Percentiles rank a stretch among this genome's conserved stretches.
Evolutionary conservation across 176 grass and related monocot genomes (phyloP).

Genomic region (Stipa capillata): DNA sequence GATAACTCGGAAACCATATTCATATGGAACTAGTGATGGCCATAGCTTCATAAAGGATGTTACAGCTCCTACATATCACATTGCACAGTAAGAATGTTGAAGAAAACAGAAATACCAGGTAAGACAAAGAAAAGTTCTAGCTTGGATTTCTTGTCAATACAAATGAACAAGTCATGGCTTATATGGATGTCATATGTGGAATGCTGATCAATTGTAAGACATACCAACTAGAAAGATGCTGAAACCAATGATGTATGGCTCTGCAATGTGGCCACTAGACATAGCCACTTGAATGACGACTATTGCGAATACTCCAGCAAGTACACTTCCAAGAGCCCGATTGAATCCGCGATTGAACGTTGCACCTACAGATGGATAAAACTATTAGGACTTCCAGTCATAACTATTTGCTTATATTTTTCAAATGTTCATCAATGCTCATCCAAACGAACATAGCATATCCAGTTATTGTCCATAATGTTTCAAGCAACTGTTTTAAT

Average conservation of each 20-base stretch:
- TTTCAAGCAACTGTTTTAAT: not conserved
- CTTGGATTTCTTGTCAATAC: not conserved
- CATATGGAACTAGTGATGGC: slow-evolving; percentile 67
- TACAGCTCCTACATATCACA: slow-evolving; percentile 46
- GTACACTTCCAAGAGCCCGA: slow-evolving; percentile 63
- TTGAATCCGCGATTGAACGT: slow-evolving; percentile 86
- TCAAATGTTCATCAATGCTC: not conserved
- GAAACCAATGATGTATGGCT: slow-evolving; percentile 79
- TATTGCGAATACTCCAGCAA: slow-evolving; percentile 71
- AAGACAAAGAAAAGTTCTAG: not conserved
- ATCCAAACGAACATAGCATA: not conserved
- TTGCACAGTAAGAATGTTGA: slow-evolving; percentile 11
- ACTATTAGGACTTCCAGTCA: not conserved
- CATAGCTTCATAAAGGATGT: slow-evolving; percentile 89
- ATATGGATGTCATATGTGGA: not conserved
- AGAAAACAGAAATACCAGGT: not conserved
- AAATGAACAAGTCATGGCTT: not conserved
- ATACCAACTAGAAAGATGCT: slow-evolving; percentile 84
- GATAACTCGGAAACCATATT: slow-evolving; percentile 76
- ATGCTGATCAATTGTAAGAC: not conserved
- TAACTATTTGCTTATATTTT: not conserved
- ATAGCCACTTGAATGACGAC: slow-evolving; percentile 73
- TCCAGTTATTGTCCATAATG: no score
- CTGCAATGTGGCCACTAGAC: slow-evolving; percentile 59
- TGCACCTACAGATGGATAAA: slow-evolving; percentile 37